These are phyloP conservation scores for Moricandia moricandioides DNA, from an alignment of 345 rosid genomes.

Conservation along the genomic window DNA sequence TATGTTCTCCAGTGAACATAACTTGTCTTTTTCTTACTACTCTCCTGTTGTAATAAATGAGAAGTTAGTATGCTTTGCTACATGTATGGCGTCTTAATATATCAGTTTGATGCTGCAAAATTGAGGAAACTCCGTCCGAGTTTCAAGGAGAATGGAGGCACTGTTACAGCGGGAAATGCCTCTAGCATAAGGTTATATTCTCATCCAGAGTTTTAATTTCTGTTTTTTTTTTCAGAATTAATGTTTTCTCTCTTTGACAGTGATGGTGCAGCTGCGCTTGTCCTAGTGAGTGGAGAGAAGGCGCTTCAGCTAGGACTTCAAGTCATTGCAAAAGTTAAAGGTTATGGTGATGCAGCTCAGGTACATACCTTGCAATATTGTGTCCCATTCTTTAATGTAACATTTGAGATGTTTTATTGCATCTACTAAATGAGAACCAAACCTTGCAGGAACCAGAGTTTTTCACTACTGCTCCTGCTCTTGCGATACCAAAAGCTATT, in stretches of 20 bases:
- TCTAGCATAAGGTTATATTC: conserved; percentile 82
- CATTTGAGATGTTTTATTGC: neutral
- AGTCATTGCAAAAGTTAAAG: conserved; percentile 75
- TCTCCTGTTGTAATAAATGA: neutral
- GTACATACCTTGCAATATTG: conserved; percentile 35
- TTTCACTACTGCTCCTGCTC: conserved; percentile 94
- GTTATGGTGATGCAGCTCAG: conserved; percentile 98
- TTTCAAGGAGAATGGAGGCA: conserved; percentile 89
- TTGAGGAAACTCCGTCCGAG: conserved; percentile 92
- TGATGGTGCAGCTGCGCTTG: conserved; percentile 97
- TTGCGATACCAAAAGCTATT: conserved; percentile 89
- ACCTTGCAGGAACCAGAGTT: conserved; percentile 83
- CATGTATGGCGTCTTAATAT: conserved; percentile 6
- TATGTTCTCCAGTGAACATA: neutral
- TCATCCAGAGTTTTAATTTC: neutral
- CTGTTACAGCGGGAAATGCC: conserved; percentile 96
- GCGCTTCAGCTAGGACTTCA: conserved; percentile 75
- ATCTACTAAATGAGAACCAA: conserved; percentile 14
- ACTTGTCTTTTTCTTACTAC: neutral
- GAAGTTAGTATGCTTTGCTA: neutral
- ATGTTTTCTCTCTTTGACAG: conserved; percentile 39
- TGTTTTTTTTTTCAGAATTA: neutral
- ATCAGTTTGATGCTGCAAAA: conserved; percentile 88
- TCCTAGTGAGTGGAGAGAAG: conserved; percentile 86
- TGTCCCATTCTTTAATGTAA: neutral